Percentiles rank a stretch among this genome's conserved stretches.
Evolutionary conservation across 768 basidiomycete species (phyloP).

Genomic region (Russula ochroleuca): DNA sequence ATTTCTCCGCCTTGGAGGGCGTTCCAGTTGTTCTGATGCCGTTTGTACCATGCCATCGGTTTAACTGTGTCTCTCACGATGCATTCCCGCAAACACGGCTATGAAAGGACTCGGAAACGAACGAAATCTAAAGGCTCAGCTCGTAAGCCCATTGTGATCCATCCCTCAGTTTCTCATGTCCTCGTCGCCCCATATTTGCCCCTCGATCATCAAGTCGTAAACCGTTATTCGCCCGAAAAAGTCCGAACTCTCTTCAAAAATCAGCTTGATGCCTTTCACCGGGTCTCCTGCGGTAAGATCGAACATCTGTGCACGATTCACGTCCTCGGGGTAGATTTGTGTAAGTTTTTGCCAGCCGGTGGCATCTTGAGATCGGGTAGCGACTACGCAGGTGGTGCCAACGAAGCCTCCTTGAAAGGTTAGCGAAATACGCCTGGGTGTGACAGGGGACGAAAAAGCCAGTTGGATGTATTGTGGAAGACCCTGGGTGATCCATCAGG

Average conservation of each 20-base stretch:
- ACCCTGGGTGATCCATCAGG: slow-evolving; percentile 46
- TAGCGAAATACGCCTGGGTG: slow-evolving; percentile 51
- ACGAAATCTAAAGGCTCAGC: background rate
- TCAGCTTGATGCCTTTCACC: slow-evolving; percentile 51
- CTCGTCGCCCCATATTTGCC: slow-evolving; percentile 8
- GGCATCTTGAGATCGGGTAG: slow-evolving; percentile 35
- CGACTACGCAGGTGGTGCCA: slow-evolving; percentile 57
- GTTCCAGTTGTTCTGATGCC: slow-evolving; percentile 46
- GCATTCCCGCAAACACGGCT: background rate
- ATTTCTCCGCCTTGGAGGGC: slow-evolving; percentile 55
- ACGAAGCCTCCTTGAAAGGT: slow-evolving; percentile 89
- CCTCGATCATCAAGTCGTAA: slow-evolving; percentile 50
- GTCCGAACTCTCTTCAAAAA: slow-evolving; percentile 80
- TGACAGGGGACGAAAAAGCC: slow-evolving; percentile 49
- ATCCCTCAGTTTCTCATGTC: background rate
- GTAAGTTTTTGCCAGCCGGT: slow-evolving; percentile 49
- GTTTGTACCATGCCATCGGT: background rate
- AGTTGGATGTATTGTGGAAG: slow-evolving; percentile 73
- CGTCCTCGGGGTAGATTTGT: slow-evolving; percentile 72
- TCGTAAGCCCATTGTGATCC: background rate
- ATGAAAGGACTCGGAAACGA: background rate
- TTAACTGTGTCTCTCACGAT: background rate
- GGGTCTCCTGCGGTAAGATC: slow-evolving; percentile 38
- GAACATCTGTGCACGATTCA: slow-evolving; percentile 69
- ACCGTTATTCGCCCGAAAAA: slow-evolving; percentile 78